Evolutionary conservation across 1,284 basidiomycete species (phyloP).

Genomic region (Ganoderma leucocontextum): DNA sequence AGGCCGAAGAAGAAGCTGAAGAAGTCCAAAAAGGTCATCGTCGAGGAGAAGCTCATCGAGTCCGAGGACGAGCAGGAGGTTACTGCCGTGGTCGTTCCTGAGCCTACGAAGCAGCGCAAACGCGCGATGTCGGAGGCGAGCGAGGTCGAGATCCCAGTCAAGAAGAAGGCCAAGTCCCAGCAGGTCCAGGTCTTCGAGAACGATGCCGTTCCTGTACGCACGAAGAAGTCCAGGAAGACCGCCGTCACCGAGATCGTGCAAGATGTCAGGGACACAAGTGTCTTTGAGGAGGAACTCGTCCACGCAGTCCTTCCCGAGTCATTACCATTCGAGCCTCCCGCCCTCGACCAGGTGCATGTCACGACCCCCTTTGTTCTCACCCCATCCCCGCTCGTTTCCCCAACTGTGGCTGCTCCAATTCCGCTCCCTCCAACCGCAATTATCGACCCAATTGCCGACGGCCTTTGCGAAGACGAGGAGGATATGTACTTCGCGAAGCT

Average conservation of each 20-base stretch:
- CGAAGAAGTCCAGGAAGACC: slow-evolving; percentile 53
- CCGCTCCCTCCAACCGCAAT: slow-evolving; percentile 47
- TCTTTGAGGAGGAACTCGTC: slow-evolving; percentile 42
- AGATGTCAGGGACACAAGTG: slow-evolving; percentile 17
- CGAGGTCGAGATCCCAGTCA: slow-evolving; percentile 43
- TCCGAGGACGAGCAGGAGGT: slow-evolving; percentile 51
- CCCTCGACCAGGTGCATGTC: slow-evolving; percentile 58
- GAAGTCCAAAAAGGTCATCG: slow-evolving; percentile 45
- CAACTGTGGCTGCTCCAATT: slow-evolving; percentile 42
- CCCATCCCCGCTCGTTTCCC: slow-evolving; percentile 20
- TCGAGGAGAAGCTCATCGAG: slow-evolving; percentile 50
- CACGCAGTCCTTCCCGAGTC: slow-evolving; percentile 63
- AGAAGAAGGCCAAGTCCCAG: slow-evolving; percentile 43
- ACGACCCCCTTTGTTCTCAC: slow-evolving; percentile 47
- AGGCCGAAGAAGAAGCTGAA: slow-evolving; percentile 56
- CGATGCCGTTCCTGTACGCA: slow-evolving; percentile 47
- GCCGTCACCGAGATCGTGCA: slow-evolving; percentile 38
- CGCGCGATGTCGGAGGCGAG: slow-evolving; percentile 39
- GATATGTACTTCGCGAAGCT: slow-evolving; percentile 89
- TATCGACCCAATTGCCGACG: slow-evolving; percentile 61
- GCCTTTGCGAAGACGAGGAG: slow-evolving; percentile 88
- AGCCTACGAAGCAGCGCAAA: slow-evolving; percentile 34
- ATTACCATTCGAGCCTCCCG: slow-evolving; percentile 57
- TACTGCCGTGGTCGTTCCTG: slow-evolving; percentile 25
- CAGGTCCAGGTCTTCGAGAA: slow-evolving; percentile 37